Evolutionary conservation across 1,284 basidiomycete species (phyloP).

Genomic region (Schizopora paradoxa): DNA sequence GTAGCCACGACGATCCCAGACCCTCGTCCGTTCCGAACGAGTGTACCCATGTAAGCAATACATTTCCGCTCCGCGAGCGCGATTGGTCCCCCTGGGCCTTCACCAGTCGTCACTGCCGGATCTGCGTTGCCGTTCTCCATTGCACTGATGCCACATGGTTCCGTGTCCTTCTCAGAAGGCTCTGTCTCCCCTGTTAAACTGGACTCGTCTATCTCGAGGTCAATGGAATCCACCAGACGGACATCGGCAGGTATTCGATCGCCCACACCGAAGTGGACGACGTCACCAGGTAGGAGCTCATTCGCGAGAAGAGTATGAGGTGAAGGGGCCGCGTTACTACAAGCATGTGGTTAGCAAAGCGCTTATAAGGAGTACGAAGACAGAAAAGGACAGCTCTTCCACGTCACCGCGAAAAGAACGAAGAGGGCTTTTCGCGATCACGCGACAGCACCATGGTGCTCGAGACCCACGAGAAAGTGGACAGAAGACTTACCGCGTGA

Average conservation of each 20-base stretch:
- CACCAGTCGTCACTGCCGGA: too few species aligned
- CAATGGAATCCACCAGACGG: slow-evolving; percentile 71
- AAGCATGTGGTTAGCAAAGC: too few species aligned
- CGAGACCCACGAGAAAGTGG: too few species aligned
- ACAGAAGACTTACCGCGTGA: slow-evolving; percentile 57
- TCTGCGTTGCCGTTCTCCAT: slow-evolving; percentile 25
- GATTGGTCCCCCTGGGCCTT: slow-evolving; percentile 44
- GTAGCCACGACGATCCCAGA: slow-evolving; percentile 88
- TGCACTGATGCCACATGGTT: slow-evolving; percentile 38
- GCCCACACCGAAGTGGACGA: slow-evolving; percentile 87
- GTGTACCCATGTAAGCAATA: slow-evolving; percentile 94
- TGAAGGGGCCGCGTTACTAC: slow-evolving; percentile 48
- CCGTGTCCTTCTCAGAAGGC: slow-evolving; percentile 66
- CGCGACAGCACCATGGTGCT: too few species aligned
- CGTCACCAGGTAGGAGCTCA: slow-evolving; percentile 91
- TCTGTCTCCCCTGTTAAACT: slow-evolving; percentile 92
- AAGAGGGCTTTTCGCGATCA: too few species aligned
- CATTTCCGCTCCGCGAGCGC: slow-evolving; percentile 85
- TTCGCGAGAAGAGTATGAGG: slow-evolving; percentile 84
- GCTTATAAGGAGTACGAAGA: too few species aligned
- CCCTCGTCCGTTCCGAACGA: slow-evolving; percentile 88
- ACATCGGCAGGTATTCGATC: slow-evolving; percentile 94
- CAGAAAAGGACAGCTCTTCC: too few species aligned
- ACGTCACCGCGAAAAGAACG: too few species aligned
- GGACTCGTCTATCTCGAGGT: slow-evolving; percentile 93